Conservation (phyloP, 192 early-diverging fungal species). For the Geosiphon pyriformis region DNA sequence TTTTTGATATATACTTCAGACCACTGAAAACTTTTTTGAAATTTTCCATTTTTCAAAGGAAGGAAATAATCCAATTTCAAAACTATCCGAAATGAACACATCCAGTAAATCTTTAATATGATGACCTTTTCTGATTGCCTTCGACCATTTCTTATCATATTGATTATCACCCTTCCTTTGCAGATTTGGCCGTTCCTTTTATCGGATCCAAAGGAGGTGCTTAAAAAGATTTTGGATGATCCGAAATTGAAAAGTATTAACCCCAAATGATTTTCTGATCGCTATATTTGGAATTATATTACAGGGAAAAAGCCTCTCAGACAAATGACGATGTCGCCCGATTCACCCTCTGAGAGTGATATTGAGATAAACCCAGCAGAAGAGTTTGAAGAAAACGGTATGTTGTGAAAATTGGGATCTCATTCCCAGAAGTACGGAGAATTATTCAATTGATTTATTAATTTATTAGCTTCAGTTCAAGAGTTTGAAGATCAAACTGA, state of each 20-base stretch:
- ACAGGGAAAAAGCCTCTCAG: neutral
- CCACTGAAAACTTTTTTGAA: neutral
- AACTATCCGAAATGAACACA: neutral
- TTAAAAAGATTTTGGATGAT: too few species aligned
- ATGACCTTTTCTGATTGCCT: neutral
- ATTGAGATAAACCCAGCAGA: neutral
- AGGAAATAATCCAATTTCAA: neutral
- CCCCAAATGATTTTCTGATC: too few species aligned
- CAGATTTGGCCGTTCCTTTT: conserved; percentile 4
- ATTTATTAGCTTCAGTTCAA: conserved; percentile 2
- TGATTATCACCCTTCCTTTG: neutral
- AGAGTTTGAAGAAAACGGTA: neutral
- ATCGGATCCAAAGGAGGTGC: neutral
- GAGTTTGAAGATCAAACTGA: conserved; percentile 30
- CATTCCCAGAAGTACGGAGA: too few species aligned
- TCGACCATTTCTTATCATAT: neutral
- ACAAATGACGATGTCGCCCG: conserved; percentile 20
- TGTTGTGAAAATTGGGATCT: too few species aligned
- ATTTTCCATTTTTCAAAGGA: neutral
- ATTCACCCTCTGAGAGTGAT: too few species aligned
- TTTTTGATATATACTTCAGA: too few species aligned
- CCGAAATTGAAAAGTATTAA: too few species aligned
- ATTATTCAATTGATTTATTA: too few species aligned
- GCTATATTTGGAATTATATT: too few species aligned
- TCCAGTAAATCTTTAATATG: conserved; percentile 1